A percentile compares a stretch with the other conserved stretches of the same genome.
These are phyloP conservation scores for Saksenaea oblongispora DNA, from an alignment of 371 early-diverging fungal species.

Conservation along the genomic window DNA sequence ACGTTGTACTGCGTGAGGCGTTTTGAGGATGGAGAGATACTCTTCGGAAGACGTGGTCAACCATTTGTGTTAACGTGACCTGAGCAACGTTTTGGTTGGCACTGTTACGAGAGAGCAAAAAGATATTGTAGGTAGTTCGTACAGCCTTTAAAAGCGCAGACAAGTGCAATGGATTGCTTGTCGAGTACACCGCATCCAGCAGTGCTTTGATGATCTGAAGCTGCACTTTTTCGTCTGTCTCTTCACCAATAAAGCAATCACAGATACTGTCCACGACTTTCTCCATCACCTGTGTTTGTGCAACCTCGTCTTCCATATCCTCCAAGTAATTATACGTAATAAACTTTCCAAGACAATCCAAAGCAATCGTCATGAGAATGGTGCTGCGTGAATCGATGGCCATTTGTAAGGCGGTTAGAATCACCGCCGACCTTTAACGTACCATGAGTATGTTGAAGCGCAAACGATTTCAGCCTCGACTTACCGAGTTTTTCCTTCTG, in stretches of 20 bases:
- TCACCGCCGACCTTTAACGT: conserved; percentile 41
- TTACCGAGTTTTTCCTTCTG: conserved; percentile 47
- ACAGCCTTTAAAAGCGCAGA: conserved; percentile 80
- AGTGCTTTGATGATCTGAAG: conserved; percentile 83
- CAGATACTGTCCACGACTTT: conserved; percentile 60
- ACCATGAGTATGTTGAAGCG: not conserved
- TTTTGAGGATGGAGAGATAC: conserved; percentile 37
- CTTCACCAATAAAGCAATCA: conserved; percentile 66
- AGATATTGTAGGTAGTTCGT: conserved; percentile 75
- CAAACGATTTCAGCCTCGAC: conserved; percentile 10
- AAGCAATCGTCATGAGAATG: conserved; percentile 54
- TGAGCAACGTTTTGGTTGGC: conserved; percentile 87
- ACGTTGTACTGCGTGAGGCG: conserved; percentile 9
- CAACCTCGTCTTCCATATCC: conserved; percentile 47
- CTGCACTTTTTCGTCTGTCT: conserved; percentile 76
- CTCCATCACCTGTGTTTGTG: conserved; percentile 52
- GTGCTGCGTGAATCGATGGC: conserved; percentile 60
- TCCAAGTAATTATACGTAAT: conserved; percentile 73
- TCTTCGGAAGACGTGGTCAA: conserved; percentile 77
- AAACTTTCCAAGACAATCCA: conserved; percentile 77
- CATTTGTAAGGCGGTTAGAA: conserved; percentile 61
- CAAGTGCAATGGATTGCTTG: conserved; percentile 72
- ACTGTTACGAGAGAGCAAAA: conserved; percentile 67
- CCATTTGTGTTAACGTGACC: conserved; percentile 89
- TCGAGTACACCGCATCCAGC: conserved; percentile 77